These are phyloP conservation scores for Umbelopsis vinacea DNA, from an alignment of 192 early-diverging fungal species.

Conservation along the genomic window DNA sequence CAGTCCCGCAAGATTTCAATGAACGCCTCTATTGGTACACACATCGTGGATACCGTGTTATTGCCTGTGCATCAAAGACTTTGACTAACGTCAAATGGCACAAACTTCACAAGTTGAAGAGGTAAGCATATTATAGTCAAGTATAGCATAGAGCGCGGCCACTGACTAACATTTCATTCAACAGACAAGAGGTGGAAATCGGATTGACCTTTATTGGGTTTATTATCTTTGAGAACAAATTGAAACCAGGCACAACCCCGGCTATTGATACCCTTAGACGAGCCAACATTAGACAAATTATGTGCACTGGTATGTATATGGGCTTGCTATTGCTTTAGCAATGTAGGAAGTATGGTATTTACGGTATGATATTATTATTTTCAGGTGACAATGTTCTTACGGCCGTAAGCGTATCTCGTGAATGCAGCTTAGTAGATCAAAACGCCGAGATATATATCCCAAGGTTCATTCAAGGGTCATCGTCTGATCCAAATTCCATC, in stretches of 20 bases:
- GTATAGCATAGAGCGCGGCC: neutral
- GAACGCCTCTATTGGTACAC: conserved; percentile 83
- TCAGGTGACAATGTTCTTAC: conserved; percentile 94
- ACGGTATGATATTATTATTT: neutral
- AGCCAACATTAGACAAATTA: conserved; percentile 91
- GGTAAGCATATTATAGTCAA: conserved; percentile 26
- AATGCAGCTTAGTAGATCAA: conserved; percentile 88
- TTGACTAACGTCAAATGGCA: conserved; percentile 70
- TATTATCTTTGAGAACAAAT: conserved; percentile 98
- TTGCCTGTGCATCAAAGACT: conserved; percentile 87
- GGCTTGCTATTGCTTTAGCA: neutral
- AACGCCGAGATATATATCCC: conserved; percentile 80
- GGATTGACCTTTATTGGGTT: conserved; percentile 92
- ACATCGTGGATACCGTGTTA: conserved; percentile 96
- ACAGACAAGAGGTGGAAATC: conserved; percentile 83
- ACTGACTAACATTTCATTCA: conserved; percentile 24
- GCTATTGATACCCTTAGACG: conserved; percentile 78
- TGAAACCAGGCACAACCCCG: conserved; percentile 83
- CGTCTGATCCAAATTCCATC: conserved; percentile 53
- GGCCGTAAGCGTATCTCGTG: conserved; percentile 90
- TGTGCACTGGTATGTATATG: conserved; percentile 84
- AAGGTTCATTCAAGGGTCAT: conserved; percentile 60
- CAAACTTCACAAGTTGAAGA: conserved; percentile 76
- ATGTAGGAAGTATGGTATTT: neutral
- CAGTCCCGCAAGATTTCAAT: conserved; percentile 87